These are phyloP conservation scores for Phytophthora tentaculata DNA, from an alignment of 352 stramenopile genomes.

Conservation along the genomic window DNA sequence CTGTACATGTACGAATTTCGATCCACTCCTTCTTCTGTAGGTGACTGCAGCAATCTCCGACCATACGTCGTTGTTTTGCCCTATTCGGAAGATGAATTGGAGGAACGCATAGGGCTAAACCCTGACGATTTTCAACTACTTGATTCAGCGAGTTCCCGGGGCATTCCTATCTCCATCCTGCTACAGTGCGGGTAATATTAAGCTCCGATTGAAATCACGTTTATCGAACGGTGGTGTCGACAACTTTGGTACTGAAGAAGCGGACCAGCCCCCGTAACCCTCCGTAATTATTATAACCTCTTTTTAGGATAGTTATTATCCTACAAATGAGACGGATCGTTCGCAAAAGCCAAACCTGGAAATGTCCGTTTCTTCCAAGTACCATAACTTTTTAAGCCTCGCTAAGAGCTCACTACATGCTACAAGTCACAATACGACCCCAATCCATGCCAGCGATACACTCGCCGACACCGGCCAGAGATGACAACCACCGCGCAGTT, in stretches of 20 bases:
- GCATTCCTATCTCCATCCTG: neutral
- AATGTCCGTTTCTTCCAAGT: slow-evolving; percentile 8
- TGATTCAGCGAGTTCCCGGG: neutral
- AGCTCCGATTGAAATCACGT: too few relatives aligned
- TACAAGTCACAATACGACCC: too few relatives aligned
- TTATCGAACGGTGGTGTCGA: too few relatives aligned
- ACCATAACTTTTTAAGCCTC: neutral
- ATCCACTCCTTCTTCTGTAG: neutral
- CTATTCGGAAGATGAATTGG: neutral
- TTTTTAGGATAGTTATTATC: too few relatives aligned
- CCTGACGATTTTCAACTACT: neutral
- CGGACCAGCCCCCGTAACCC: too few relatives aligned
- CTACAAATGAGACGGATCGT: neutral
- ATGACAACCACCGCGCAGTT: too few relatives aligned
- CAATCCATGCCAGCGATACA: slow-evolving; percentile 13
- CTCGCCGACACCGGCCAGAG: neutral
- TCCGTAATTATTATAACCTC: too few relatives aligned
- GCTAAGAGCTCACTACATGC: neutral
- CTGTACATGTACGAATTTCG: neutral
- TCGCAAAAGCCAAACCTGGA: neutral
- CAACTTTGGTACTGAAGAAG: too few relatives aligned
- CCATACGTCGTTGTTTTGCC: neutral
- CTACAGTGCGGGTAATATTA: neutral
- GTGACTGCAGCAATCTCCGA: too few relatives aligned
- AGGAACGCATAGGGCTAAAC: neutral